These are phyloP conservation scores for Cladorrhinum sp. DNA, from an alignment of 2,329 filamentous ascomycete species.

Conservation along the genomic window DNA sequence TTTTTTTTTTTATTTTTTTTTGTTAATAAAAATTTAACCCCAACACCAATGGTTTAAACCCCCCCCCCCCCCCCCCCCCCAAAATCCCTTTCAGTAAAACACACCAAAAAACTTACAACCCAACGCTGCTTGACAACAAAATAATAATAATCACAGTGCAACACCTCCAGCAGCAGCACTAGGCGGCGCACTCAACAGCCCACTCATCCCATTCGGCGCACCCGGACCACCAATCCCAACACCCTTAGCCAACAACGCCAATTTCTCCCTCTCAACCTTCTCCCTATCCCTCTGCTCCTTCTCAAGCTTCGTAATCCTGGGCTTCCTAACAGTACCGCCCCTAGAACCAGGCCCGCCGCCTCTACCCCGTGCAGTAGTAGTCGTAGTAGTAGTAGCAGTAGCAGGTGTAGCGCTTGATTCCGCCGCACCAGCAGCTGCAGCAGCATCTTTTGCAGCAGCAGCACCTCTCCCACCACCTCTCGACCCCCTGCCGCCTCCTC, in stretches of 20 bases:
- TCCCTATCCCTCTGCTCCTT: constrained; percentile 78
- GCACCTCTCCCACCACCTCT: constrained; percentile 54
- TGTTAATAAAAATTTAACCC: too few species aligned
- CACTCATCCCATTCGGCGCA: background rate
- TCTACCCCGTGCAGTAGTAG: constrained; percentile 47
- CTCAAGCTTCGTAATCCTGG: constrained; percentile 81
- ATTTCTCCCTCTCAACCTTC: constrained; percentile 68
- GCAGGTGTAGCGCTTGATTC: constrained; percentile 17
- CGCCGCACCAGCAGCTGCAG: constrained; percentile 48
- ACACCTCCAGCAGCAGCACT: background rate
- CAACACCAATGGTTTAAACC: too few species aligned
- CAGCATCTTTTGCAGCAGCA: background rate
- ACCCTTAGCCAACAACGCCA: constrained; percentile 37
- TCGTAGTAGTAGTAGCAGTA: background rate
- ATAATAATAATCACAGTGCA: background rate
- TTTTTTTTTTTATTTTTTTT: too few species aligned
- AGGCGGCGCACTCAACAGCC: background rate
- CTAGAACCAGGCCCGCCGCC: constrained; percentile 65
- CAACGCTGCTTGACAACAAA: too few species aligned
- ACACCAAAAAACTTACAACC: too few species aligned
- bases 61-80: too few species aligned
- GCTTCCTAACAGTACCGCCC: constrained; percentile 73
- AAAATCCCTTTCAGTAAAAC: too few species aligned
- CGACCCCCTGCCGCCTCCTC: constrained; percentile 54
- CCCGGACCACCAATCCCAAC: background rate